phyloP scores from a whole-genome alignment of 805 yeast species.

The Candida dajiaensis region DNA sequence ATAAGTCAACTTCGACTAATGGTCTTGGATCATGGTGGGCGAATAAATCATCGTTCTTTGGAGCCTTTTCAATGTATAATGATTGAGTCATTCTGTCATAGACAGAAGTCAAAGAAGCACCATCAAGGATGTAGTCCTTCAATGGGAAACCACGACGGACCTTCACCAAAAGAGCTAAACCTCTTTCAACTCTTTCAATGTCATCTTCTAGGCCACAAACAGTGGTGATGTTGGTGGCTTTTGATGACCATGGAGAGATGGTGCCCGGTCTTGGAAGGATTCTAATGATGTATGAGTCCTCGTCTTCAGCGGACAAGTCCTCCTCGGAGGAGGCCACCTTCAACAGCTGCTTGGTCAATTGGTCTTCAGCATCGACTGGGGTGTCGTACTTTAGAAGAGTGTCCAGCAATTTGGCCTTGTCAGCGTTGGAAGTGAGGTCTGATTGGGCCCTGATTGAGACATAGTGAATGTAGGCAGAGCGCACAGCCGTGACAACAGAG shows the following conservation, averaged over 20 bases:
- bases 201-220: slow-evolving; percentile 75
- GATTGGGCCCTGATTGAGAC: slow-evolving; percentile 44
- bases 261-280: slow-evolving; percentile 92
- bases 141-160: slow-evolving; percentile 70
- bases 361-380: slow-evolving; percentile 49
- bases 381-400: slow-evolving; percentile 71
- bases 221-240: slow-evolving; percentile 90
- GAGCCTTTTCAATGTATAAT: slow-evolving; percentile 52
- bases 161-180: slow-evolving; percentile 66
- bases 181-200: slow-evolving; percentile 87
- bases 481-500: slow-evolving; percentile 61
- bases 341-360: slow-evolving; percentile 36
- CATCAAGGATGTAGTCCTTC: slow-evolving; percentile 44
- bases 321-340: slow-evolving; percentile 28
- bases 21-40: slow-evolving; percentile 80
- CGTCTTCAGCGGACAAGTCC: slow-evolving; percentile 27
- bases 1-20: slow-evolving; percentile 64
- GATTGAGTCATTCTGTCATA: slow-evolving; percentile 95
- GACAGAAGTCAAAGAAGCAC: slow-evolving; percentile 60
- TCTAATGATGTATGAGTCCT: slow-evolving; percentile 56
- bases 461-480: slow-evolving; percentile 77
- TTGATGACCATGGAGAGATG: slow-evolving; percentile 98
- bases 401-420: slow-evolving; percentile 45
- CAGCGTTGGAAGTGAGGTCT: slow-evolving; percentile 22
- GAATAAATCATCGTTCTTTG: slow-evolving; percentile 65